Percentiles rank a stretch among this genome's conserved stretches.
These are phyloP conservation scores for Zasmidium cellare DNA, from an alignment of 2,329 filamentous ascomycete species.

Conservation along the genomic window DNA sequence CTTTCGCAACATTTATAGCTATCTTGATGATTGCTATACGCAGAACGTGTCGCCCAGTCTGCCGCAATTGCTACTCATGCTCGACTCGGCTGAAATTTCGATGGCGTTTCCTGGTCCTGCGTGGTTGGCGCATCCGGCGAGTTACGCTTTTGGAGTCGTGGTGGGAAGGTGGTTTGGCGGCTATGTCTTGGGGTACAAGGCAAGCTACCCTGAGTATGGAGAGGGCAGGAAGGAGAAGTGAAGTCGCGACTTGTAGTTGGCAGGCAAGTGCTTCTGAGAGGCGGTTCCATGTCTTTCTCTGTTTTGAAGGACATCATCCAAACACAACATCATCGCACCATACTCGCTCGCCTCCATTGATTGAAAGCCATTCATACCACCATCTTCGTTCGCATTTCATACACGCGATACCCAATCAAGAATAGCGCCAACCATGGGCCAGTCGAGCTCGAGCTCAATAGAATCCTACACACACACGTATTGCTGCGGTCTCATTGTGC, in stretches of 20 bases:
- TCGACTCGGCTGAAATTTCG: constrained; percentile 31
- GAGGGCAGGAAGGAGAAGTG: neutral
- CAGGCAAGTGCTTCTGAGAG: no score
- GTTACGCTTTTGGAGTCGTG: constrained; percentile 28
- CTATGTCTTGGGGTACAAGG: constrained; percentile 21
- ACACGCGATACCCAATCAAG: no score
- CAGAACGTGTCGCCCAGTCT: constrained; percentile 25
- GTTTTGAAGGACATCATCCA: neutral
- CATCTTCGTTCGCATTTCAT: no score
- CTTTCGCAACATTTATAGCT: constrained; percentile 33
- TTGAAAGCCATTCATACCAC: no score
- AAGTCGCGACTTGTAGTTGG: neutral
- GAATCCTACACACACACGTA: no score
- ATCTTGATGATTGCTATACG: constrained; percentile 31
- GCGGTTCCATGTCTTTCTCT: no score
- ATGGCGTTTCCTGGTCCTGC: constrained; percentile 30
- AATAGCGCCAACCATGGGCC: no score
- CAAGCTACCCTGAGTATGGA: constrained; percentile 25
- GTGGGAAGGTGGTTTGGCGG: constrained; percentile 28
- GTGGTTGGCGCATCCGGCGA: constrained; percentile 24
- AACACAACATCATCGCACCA: no score
- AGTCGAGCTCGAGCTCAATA: no score
- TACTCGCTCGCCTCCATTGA: no score
- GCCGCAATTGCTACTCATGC: constrained; percentile 29
- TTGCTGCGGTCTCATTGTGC: no score